These are phyloP conservation scores for Mucor circinelloides DNA, from an alignment of 371 early-diverging fungal genomes.

Conservation along the genomic window DNA sequence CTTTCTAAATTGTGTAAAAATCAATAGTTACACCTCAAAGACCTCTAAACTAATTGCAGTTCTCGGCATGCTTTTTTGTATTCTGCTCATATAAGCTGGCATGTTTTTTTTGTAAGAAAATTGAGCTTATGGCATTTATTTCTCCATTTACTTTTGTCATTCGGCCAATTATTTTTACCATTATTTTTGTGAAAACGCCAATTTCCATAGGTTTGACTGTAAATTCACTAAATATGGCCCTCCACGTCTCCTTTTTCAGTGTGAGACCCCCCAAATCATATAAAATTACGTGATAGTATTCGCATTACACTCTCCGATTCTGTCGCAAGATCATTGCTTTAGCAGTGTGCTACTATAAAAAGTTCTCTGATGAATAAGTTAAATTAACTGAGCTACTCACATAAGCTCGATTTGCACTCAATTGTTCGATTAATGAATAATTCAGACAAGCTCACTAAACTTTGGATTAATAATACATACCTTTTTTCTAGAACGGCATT, in stretches of 20 bases:
- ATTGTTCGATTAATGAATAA: not conserved
- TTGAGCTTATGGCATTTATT: too few relatives aligned
- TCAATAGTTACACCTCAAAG: slow-evolving; percentile 5
- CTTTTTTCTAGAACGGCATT: not conserved
- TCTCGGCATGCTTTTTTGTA: slow-evolving; percentile 7
- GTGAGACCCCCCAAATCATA: not conserved
- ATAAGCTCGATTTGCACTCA: not conserved
- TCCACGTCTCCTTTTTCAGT: not conserved
- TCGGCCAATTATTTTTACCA: too few relatives aligned
- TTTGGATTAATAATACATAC: slow-evolving; percentile 5
- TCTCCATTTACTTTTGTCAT: too few relatives aligned
- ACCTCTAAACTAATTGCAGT: too few relatives aligned
- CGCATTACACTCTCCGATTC: not conserved
- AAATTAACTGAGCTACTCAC: not conserved
- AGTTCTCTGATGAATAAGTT: not conserved
- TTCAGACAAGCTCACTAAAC: not conserved
- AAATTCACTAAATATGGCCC: too few relatives aligned
- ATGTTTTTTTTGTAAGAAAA: slow-evolving; percentile 10
- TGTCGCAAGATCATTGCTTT: not conserved
- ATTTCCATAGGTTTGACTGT: too few relatives aligned
- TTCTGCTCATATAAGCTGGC: slow-evolving; percentile 6
- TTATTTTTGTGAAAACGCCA: too few relatives aligned
- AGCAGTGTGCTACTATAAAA: not conserved
- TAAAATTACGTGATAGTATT: not conserved
- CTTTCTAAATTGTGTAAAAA: slow-evolving; percentile 9